phyloP scores from a whole-genome alignment of 225 moss, liverwort and hornwort species.

The Pleurozium schreberi region DNA sequence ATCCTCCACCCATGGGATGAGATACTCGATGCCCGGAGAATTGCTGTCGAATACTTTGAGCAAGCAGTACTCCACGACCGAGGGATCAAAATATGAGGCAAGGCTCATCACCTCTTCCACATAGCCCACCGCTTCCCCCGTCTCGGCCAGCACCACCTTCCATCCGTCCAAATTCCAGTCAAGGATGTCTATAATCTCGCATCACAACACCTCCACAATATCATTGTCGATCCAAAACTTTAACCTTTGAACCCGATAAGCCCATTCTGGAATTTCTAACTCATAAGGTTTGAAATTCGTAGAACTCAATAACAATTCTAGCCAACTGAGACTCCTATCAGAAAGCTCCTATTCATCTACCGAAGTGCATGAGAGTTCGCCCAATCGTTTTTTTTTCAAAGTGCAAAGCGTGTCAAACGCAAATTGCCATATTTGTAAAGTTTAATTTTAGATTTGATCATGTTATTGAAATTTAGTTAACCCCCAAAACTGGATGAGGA shows the following conservation, averaged over 20 bases:
- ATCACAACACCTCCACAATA: background rate
- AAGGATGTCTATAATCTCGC: slow-evolving; percentile 9
- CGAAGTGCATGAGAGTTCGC: background rate
- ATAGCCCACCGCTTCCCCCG: slow-evolving; percentile 31
- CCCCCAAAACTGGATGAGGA: background rate
- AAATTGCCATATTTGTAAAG: background rate
- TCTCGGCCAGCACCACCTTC: slow-evolving; percentile 39
- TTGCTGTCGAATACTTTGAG: slow-evolving; percentile 39
- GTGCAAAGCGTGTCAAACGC: background rate
- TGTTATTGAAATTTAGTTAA: background rate
- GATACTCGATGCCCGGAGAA: slow-evolving; percentile 41
- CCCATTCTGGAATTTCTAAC: background rate
- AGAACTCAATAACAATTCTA: background rate
- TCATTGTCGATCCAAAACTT: background rate
- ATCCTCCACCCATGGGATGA: slow-evolving; percentile 63
- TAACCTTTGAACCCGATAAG: background rate
- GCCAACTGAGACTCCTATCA: background rate
- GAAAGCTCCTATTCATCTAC: background rate
- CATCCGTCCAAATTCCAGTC: slow-evolving; percentile 52
- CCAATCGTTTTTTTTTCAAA: background rate
- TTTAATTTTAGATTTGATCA: background rate
- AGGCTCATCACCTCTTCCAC: slow-evolving; percentile 54
- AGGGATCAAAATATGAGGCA: slow-evolving; percentile 17
- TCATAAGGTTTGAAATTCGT: background rate
- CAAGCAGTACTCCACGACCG: slow-evolving; percentile 32